phyloP scores from a whole-genome alignment of 2,329 filamentous ascomycete genomes.

The Beauveria sp. region DNA sequence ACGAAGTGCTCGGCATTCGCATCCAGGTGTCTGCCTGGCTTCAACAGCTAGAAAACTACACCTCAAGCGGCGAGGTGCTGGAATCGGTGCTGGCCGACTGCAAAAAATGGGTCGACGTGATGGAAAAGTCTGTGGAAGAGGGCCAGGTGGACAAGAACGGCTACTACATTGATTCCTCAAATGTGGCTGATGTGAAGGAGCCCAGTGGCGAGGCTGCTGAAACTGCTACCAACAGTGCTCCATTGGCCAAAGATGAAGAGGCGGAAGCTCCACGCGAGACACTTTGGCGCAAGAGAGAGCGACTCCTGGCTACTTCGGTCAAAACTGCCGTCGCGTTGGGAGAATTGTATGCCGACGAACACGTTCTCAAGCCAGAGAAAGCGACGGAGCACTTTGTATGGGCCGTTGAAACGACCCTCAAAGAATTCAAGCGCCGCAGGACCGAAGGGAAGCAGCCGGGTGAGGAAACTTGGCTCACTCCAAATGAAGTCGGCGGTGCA shows the following conservation, averaged over 20 bases:
- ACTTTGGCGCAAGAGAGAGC: conserved; percentile 51
- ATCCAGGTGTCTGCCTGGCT: conserved; percentile 74
- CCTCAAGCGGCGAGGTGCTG: conserved; percentile 66
- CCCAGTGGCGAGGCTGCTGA: not conserved
- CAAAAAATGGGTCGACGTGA: conserved; percentile 48
- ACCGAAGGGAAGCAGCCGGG: conserved; percentile 60
- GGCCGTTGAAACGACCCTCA: conserved; percentile 72
- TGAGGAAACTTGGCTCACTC: conserved; percentile 63
- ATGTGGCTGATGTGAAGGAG: not conserved
- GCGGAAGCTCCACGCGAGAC: conserved; percentile 32
- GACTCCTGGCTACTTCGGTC: conserved; percentile 65
- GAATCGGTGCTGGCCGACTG: conserved; percentile 70
- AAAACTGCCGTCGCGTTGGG: conserved; percentile 77
- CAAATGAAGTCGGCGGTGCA: conserved; percentile 64
- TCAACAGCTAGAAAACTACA: conserved; percentile 65
- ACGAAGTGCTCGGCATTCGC: conserved; percentile 85
- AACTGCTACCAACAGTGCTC: not conserved
- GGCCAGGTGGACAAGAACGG: conserved; percentile 37
- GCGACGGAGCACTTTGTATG: conserved; percentile 69
- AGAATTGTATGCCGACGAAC: conserved; percentile 69
- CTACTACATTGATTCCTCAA: conserved; percentile 19
- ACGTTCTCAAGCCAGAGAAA: conserved; percentile 64
- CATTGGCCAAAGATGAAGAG: conserved; percentile 3
- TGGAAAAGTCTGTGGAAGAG: conserved; percentile 43
- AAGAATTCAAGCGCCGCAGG: conserved; percentile 63